phyloP scores from a whole-genome alignment of 1,284 basidiomycete species.

The Heterobasidion occidentale region DNA sequence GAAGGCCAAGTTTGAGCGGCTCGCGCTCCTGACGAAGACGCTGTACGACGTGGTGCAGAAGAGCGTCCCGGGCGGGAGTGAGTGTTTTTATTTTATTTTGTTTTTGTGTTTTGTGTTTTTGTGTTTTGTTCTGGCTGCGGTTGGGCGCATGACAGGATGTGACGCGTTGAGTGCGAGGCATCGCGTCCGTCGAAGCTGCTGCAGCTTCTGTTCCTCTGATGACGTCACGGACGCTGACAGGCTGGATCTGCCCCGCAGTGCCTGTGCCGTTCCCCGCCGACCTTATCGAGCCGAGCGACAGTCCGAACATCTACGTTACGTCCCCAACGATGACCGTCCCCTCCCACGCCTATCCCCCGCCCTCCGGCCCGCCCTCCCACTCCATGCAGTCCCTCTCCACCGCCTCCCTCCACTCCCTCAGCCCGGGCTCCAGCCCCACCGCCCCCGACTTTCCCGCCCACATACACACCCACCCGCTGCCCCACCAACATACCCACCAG shows the following conservation, averaged over 20 bases:
- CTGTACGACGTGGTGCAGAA: slow-evolving; percentile 53
- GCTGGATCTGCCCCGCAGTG: slow-evolving; percentile 28
- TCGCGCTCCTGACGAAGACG: slow-evolving; percentile 30
- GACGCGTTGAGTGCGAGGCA: background rate
- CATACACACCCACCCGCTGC: slow-evolving; percentile 22
- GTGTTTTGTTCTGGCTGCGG: background rate
- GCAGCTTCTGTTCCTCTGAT: background rate
- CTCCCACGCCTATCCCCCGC: slow-evolving; percentile 15
- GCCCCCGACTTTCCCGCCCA: slow-evolving; percentile 44
- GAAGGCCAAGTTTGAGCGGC: slow-evolving; percentile 31
- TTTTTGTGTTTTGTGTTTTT: background rate
- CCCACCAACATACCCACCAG: slow-evolving; percentile 31
- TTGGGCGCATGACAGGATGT: slow-evolving; percentile 3
- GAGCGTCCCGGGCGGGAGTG: slow-evolving; percentile 43
- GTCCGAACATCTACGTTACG: slow-evolving; percentile 66
- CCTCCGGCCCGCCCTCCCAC: slow-evolving; percentile 11
- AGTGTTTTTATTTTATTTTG: slow-evolving; percentile 15
- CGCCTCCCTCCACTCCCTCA: slow-evolving; percentile 31
- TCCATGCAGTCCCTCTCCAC: slow-evolving; percentile 16
- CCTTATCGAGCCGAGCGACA: slow-evolving; percentile 41
- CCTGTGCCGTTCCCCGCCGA: slow-evolving; percentile 53
- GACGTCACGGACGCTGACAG: background rate
- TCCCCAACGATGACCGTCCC: slow-evolving; percentile 42
- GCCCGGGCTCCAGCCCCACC: slow-evolving; percentile 59
- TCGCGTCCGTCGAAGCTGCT: no score